Conservation (phyloP, 176 grass and related monocot genomes). For the bread wheat (Triticum aestivum) region IWGSC_CS_RefSeq_v2.1 NC_057804.1:589420007-589420506, state of each 20-base stretch:
- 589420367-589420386: neutral
- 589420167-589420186: conserved; percentile 92
- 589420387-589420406: neutral
- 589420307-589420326: conserved; percentile 23
- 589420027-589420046: conserved; percentile 32
- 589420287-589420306: neutral
- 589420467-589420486: conserved; percentile 18
- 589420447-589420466: conserved; percentile 18
- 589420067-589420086: conserved; percentile 16
- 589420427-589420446: conserved; percentile 1
- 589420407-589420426: conserved; percentile 13
- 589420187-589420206: conserved; percentile 72
- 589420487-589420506: neutral
- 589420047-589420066: neutral
- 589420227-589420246: conserved; percentile 80
- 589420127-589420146: conserved; percentile 85
- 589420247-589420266: neutral
- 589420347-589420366: conserved; percentile 16
- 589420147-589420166: conserved; percentile 85
- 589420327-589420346: conserved; percentile 32
- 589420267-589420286: conserved; percentile 8
- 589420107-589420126: conserved; percentile 51
- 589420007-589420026: conserved; percentile 34
- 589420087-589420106: conserved; percentile 81
- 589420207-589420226: conserved; percentile 79